Evolutionary conservation across 2,329 filamentous ascomycete genomes (phyloP), one percentile per base, ranked within the genome.

Genomic region (Diaporthe vaccinii): DNA sequence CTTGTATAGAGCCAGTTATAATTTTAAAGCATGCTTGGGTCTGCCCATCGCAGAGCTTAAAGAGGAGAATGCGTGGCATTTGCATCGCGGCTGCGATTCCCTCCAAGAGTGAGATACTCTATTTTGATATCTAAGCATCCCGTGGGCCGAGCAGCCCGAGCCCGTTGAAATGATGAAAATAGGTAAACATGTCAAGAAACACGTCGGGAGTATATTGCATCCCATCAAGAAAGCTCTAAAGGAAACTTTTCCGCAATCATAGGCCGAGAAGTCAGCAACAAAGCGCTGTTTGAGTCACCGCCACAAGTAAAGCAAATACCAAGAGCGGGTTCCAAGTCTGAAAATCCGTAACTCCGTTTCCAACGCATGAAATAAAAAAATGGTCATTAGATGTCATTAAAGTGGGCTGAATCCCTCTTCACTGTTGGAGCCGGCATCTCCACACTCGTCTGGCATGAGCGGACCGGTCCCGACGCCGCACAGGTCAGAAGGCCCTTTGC

Each of bases 61-160:
- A 1, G 14, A 2, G 4, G 3, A 1, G 3, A 34, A 34, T 17
- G 0, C 55, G 2, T n/a, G 22, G 6, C 10, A 20, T 0, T 44
- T 22, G 25, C 39, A 62, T 22, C n/a, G 8, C 9, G 20, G 55
- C 4, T 3, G 4, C 17, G 15, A 20, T 44, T 8, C 12, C 31
- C 15, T 22, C 25, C 3, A 6, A 10, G 14, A 28, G 14, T 25
- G 20, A 14, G 15, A 28, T 9, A 6, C 12, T 41, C 14, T 44
- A n/a, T 10, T 2, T 20, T 3, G 14, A 20, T 20, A 20, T 44
- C 36, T 36, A 58, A 14, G n/a, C 44, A 44, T 61, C 15, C 0
- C 14, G 12, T 0, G 25, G 8, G 22, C 39, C 0, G n/a, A 25
- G 8, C 12, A 39, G 14, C 22, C 14, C 4, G n/a, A 41, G 3